Evolutionary conservation across 179 eudicot species (phyloP).

Genomic region (Silene coronaria): DNA sequence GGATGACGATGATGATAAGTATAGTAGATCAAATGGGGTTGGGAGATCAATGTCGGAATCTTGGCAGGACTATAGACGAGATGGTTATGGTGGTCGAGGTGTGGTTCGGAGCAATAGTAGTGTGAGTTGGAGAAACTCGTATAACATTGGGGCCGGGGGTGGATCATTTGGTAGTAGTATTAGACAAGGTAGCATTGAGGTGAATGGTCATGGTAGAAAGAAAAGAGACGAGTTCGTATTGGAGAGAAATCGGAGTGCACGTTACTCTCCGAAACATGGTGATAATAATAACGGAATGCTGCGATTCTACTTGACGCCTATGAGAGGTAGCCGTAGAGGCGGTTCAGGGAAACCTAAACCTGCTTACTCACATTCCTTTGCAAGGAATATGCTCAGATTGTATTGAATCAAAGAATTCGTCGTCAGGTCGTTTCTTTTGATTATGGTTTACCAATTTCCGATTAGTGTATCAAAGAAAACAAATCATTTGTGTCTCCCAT

Average conservation of each 20-base stretch:
- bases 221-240: conserved; percentile 54
- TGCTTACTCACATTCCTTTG: conserved; percentile 60
- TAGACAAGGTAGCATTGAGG: conserved; percentile 39
- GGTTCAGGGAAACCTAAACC: conserved; percentile 44
- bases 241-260: conserved; percentile 72
- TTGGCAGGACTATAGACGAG: conserved; percentile 67
- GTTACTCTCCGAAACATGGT: conserved; percentile 59
- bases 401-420: conserved; percentile 35
- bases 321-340: conserved; percentile 63
- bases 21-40: conserved; percentile 62
- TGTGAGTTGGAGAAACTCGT: conserved; percentile 76
- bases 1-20: conserved; percentile 68
- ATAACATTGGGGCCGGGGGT: conserved; percentile 18
- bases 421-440: conserved; percentile 18
- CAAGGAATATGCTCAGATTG: conserved; percentile 60
- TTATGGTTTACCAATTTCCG: conserved; percentile 16
- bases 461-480: conserved; percentile 22
- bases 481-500: neutral
- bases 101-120: conserved; percentile 75
- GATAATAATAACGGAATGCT: conserved; percentile 60
- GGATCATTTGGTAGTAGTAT: conserved; percentile 44
- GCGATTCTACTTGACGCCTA: conserved; percentile 64
- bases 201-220: conserved; percentile 40
- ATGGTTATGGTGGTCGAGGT: conserved; percentile 32
- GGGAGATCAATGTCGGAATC: conserved; percentile 77